phyloP scores from a whole-genome alignment of 177 flowering plant genomes.

The Tripterygium wilfordii region DNA sequence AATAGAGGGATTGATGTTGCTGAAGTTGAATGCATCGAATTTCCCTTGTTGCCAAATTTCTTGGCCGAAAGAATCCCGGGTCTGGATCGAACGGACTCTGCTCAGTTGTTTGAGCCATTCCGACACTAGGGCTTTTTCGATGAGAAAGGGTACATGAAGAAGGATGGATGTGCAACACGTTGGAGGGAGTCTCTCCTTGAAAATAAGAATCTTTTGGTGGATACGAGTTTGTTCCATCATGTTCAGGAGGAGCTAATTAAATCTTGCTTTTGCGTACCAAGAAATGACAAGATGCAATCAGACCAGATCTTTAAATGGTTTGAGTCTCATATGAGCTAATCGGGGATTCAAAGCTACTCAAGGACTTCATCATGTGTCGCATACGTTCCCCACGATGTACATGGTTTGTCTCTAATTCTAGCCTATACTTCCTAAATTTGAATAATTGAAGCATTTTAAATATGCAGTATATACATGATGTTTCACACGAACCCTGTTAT shows the following conservation, averaged over 20 bases:
- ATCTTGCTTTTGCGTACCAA: constrained; percentile 89
- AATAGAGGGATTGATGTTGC: constrained; percentile 57
- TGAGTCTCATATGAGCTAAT: constrained; percentile 69
- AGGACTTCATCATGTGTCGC: no score
- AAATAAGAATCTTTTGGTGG: constrained; percentile 21
- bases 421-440: no score
- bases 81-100: constrained; percentile 43
- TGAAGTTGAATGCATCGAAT: constrained; percentile 71
- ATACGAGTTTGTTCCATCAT: constrained; percentile 38
- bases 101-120: constrained; percentile 49
- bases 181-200: constrained; percentile 60
- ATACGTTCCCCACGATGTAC: no score
- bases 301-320: constrained; percentile 75
- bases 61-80: constrained; percentile 74
- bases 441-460: no score
- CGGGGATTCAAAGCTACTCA: no score
- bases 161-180: constrained; percentile 65
- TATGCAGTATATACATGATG: no score
- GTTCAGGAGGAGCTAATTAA: constrained; percentile 81
- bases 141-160: constrained; percentile 68
- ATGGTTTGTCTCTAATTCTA: no score
- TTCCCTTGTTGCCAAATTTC: constrained; percentile 51
- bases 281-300: constrained; percentile 89
- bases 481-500: no score
- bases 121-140: constrained; percentile 60